Base-by-base conservation (phyloP, 108 stramenopile genomes). In the Ochromonas danica region DNA sequence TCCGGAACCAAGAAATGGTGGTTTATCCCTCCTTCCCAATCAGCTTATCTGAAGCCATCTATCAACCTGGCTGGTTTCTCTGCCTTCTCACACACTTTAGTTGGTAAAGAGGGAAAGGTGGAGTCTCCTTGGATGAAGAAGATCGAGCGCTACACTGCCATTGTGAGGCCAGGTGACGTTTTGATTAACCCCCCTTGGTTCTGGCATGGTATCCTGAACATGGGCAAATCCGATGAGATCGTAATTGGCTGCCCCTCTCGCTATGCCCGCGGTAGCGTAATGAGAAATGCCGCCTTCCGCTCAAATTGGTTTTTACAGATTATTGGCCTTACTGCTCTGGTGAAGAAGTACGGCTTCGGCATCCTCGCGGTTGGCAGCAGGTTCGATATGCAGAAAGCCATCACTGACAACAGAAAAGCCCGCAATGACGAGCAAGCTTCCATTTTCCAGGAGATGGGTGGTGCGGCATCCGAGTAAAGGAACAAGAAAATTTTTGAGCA, bases 131-230 rank as follows among this genome's bases (percentile, higher is more conserved):
- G 72, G 72, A 14, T 27, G 40, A 75, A 60, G 3, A 75, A 75
- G 31, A 3, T 75, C 25, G 31, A 27, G 40, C 36, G 72, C 17
- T 75, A 75, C 72, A 75, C 72, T 35, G 28, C 72, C 14, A 75
- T 41, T 36, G 6, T 75, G 17, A 30, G 10, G 6, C 72, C 72
- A 6, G 72, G 72, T 14, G 72, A 75, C 38, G 72, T 75, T 38
- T 36, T 75, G 31, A 42, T 75, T 41, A 75, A 75, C 51, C 72
- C 72, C 51, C 72, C 72, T 27, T 75, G 72, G 72, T 75, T 75
- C 31, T 75, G 72, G 72, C 72, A 75, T 36, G 72, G 72, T 10
- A 75, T 75, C 17, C 25, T 33, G 72, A 75, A 75, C 40, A 14
- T 75, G 31, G 72, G 36, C 10, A 22, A 51, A 51, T 14, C 45